A percentile compares a stretch with the other conserved stretches of the same genome.
Evolutionary conservation across 2,329 filamentous ascomycete genomes (phyloP).

Genomic region (Clarireedia monteithiana): DNA sequence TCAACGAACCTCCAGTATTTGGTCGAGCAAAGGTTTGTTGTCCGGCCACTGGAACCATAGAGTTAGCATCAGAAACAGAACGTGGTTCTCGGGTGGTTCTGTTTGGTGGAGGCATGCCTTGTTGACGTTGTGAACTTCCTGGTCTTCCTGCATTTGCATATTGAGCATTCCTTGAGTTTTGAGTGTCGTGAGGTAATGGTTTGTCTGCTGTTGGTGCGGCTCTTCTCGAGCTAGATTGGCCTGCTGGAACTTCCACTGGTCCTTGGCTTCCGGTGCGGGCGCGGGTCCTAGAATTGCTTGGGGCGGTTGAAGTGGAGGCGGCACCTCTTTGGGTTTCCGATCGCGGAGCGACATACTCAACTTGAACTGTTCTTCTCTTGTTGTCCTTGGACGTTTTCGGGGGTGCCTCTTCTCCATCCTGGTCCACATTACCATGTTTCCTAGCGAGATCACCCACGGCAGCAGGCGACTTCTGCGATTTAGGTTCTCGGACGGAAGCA

Average conservation of each 20-base stretch:
- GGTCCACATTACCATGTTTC: constrained; percentile 68
- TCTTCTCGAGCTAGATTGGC: constrained; percentile 26
- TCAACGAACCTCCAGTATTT: constrained; percentile 74
- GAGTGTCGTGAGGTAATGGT: constrained; percentile 51
- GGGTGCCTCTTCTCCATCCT: constrained; percentile 54
- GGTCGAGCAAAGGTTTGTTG: constrained; percentile 47
- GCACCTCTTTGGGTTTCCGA: constrained; percentile 70
- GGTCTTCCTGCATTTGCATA: constrained; percentile 36
- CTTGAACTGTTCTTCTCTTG: constrained; percentile 90
- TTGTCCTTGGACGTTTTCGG: constrained; percentile 66
- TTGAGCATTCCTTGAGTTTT: constrained; percentile 40
- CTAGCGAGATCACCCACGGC: constrained; percentile 57
- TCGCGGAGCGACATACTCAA: constrained; percentile 91
- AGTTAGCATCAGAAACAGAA: constrained; percentile 45
- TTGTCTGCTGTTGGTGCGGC: constrained; percentile 43
- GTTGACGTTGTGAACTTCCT: constrained; percentile 26
- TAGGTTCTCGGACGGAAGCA: constrained; percentile 86
- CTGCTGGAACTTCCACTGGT: constrained; percentile 35
- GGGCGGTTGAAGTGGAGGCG: constrained; percentile 23
- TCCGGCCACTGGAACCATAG: constrained; percentile 40
- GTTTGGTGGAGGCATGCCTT: constrained; percentile 37
- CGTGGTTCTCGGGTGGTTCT: constrained; percentile 45
- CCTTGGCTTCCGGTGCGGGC: constrained; percentile 48
- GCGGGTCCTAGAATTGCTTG: constrained; percentile 38
- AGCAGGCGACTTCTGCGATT: constrained; percentile 49